Evolutionary conservation across 2,329 filamentous ascomycete genomes (phyloP).

Genomic region (Trichoderma gracile): DNA sequence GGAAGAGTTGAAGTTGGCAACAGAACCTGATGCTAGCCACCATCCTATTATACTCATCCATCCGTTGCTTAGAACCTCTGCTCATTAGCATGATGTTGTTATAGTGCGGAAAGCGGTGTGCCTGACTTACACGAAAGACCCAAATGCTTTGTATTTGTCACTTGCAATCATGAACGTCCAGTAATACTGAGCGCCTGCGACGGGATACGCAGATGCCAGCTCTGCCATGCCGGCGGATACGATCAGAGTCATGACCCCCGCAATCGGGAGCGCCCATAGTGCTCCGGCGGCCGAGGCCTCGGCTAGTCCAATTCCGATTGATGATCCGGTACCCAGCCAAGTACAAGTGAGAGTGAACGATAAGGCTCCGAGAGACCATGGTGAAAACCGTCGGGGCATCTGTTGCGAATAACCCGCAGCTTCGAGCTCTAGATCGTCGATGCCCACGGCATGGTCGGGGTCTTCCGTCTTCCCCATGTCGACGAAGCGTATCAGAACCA

Average conservation of each 20-base stretch:
- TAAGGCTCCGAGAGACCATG: conserved; percentile 33
- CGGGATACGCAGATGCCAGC: conserved; percentile 33
- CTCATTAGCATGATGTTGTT: no score
- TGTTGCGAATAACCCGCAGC: conserved; percentile 35
- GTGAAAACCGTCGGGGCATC: conserved; percentile 38
- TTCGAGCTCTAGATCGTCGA: conserved; percentile 36
- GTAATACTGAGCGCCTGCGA: conserved; percentile 35
- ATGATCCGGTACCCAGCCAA: conserved; percentile 37
- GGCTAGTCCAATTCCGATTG: conserved; percentile 34
- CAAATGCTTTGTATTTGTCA: conserved; percentile 32
- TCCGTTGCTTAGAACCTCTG: background rate
- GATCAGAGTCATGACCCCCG: conserved; percentile 34
- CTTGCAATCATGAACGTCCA: conserved; percentile 33
- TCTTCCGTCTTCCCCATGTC: background rate
- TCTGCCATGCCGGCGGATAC: conserved; percentile 35
- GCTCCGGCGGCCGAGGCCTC: conserved; percentile 34
- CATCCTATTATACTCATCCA: background rate
- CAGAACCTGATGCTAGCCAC: background rate
- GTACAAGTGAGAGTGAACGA: conserved; percentile 38
- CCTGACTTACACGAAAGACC: conserved; percentile 31
- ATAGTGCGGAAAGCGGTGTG: no score
- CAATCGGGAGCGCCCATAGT: conserved; percentile 34
- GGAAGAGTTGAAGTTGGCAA: background rate
- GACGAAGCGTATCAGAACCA: background rate
- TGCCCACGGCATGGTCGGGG: background rate